Conservation (phyloP, 805 yeast genomes). For the Yarrowia hollandica region DNA sequence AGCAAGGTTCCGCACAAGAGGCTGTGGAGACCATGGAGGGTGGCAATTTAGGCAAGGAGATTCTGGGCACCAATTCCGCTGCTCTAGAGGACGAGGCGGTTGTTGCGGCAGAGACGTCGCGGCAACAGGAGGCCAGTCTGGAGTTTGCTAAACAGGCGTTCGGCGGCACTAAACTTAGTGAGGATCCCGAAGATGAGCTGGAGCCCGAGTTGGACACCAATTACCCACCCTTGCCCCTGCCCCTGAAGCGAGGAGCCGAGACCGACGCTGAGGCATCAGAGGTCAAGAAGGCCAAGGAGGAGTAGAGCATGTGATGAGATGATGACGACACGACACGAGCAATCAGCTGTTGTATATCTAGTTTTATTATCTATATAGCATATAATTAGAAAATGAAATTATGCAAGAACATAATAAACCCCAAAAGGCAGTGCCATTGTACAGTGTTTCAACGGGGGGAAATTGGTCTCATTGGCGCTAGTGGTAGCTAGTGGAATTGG, state of each 20-base stretch:
- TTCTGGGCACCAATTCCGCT: constrained; percentile 4
- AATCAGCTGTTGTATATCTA: too few relatives aligned
- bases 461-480: too few relatives aligned
- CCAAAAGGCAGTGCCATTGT: too few relatives aligned
- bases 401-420: too few relatives aligned
- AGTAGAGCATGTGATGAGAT: too few relatives aligned
- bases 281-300: constrained; percentile 8
- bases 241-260: not conserved
- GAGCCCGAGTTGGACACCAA: constrained; percentile 5
- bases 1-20: not conserved
- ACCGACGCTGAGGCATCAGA: not conserved
- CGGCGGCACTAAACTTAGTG: not conserved
- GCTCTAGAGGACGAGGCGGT: constrained; percentile 15
- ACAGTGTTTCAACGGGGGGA: too few relatives aligned
- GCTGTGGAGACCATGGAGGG: not conserved
- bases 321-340: too few relatives aligned
- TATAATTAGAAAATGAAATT: not conserved
- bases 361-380: not conserved
- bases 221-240: too few relatives aligned
- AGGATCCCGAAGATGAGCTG: constrained; percentile 12
- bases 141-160: constrained; percentile 21
- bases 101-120: not conserved
- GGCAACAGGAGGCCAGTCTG: constrained; percentile 7
- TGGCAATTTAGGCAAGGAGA: constrained; percentile 5
- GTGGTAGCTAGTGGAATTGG: too few relatives aligned